phyloP scores from a whole-genome alignment of 768 basidiomycete species.

The Tulasnella sp. region DNA sequence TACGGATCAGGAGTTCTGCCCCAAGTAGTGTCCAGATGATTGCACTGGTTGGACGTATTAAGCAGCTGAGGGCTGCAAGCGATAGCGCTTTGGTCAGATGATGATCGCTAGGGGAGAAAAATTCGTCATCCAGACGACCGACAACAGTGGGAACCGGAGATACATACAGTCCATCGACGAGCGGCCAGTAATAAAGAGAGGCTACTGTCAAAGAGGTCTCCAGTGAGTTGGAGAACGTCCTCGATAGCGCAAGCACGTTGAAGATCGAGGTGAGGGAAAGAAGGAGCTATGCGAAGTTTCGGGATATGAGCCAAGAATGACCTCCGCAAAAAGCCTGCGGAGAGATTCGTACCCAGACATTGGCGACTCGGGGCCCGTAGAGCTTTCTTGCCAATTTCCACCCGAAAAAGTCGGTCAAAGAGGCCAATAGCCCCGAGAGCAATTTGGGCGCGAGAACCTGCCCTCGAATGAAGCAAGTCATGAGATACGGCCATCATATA shows the following conservation, averaged over 20 bases:
- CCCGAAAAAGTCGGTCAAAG: constrained; percentile 74
- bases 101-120: constrained; percentile 5
- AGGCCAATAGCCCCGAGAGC: constrained; percentile 71
- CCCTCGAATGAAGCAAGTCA: not conserved
- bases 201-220: constrained; percentile 81
- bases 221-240: constrained; percentile 88
- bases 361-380: constrained; percentile 56
- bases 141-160: not conserved
- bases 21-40: constrained; percentile 81
- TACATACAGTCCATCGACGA: constrained; percentile 33
- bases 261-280: constrained; percentile 85
- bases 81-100: constrained; percentile 42
- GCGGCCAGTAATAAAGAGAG: constrained; percentile 69
- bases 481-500: constrained; percentile 18
- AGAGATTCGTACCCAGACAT: constrained; percentile 57
- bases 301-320: constrained; percentile 23
- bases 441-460: constrained; percentile 74
- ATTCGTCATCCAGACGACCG: not conserved
- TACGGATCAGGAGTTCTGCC: constrained; percentile 44
- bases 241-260: constrained; percentile 74
- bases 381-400: constrained; percentile 56
- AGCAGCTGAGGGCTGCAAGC: constrained; percentile 73
- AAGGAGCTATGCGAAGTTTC: constrained; percentile 51
- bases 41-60: constrained; percentile 82
- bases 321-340: not conserved